Evolutionary conservation across 129 eudicot genomes (phyloP).

Genomic region (Artemisia tridentata): DNA sequence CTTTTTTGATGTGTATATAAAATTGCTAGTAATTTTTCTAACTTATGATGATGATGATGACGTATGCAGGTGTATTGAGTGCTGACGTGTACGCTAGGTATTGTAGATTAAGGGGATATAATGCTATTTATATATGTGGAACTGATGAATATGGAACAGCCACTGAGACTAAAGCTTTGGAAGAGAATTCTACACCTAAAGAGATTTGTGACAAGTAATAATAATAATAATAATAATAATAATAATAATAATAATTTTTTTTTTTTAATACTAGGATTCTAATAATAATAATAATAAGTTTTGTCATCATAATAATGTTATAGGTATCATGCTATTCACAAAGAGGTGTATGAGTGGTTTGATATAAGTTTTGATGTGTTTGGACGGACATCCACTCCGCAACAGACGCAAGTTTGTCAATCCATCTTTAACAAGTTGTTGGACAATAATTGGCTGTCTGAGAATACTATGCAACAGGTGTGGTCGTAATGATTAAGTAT

Average conservation of each 20-base stretch:
- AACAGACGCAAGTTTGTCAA: slow-evolving; percentile 95
- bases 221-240: background rate
- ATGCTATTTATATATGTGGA: slow-evolving; percentile 74
- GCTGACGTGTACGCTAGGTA: slow-evolving; percentile 95
- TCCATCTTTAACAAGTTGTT: slow-evolving; percentile 64
- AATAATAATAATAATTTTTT: too few species aligned
- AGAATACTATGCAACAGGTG: slow-evolving; percentile 94
- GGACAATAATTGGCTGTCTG: slow-evolving; percentile 86
- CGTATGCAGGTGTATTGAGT: slow-evolving; percentile 75
- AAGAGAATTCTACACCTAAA: slow-evolving; percentile 77
- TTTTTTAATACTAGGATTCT: background rate
- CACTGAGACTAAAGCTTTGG: slow-evolving; percentile 92
- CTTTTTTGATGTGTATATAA: background rate
- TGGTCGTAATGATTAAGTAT: background rate
- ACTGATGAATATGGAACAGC: slow-evolving; percentile 99
- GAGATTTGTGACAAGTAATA: slow-evolving; percentile 89
- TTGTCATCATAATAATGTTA: background rate
- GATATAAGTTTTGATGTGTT: slow-evolving; percentile 79
- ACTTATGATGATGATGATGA: too few species aligned
- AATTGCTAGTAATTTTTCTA: slow-evolving; percentile 1
- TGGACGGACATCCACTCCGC: slow-evolving; percentile 88
- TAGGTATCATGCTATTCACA: slow-evolving; percentile 92
- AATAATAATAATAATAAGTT: too few species aligned
- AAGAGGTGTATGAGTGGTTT: slow-evolving; percentile 82
- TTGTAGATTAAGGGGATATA: slow-evolving; percentile 70